phyloP scores from a whole-genome alignment of 352 stramenopile genomes.

The Plasmopara viticola region DNA sequence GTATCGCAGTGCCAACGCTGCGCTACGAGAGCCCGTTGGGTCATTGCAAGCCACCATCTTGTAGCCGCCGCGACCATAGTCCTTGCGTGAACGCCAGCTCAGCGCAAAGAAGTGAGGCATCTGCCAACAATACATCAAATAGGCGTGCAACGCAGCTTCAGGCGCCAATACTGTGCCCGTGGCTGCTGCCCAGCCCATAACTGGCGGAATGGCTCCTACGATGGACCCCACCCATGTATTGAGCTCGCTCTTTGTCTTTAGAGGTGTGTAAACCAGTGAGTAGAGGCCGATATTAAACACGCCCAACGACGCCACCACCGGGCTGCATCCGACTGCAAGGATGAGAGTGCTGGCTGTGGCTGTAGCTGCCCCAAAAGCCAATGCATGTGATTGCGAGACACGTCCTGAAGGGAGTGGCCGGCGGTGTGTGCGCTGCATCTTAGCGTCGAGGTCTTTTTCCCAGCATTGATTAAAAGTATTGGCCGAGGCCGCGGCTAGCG shows the following conservation, averaged over 20 bases:
- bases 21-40: slow-evolving; percentile 88
- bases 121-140: slow-evolving; percentile 97
- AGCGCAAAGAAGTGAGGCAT: slow-evolving; percentile 99
- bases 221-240: slow-evolving; percentile 99
- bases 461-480: slow-evolving; percentile 99
- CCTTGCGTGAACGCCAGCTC: slow-evolving; percentile 93
- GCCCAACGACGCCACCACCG: slow-evolving; percentile 93
- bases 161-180: slow-evolving; percentile 76
- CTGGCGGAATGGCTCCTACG: slow-evolving; percentile 96
- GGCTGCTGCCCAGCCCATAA: slow-evolving; percentile 98
- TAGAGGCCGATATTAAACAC: slow-evolving; percentile 98
- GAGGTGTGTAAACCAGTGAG: slow-evolving; percentile 97
- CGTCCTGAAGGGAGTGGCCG: slow-evolving; percentile 89
- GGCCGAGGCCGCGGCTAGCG: slow-evolving; percentile 89
- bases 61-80: slow-evolving; percentile 90
- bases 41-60: slow-evolving; percentile 94
- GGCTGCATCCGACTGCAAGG: slow-evolving; percentile 90
- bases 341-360: slow-evolving; percentile 85
- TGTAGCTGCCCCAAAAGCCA: slow-evolving; percentile 80
- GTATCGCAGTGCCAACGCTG: slow-evolving; percentile 91
- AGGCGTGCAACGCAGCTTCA: slow-evolving; percentile 70
- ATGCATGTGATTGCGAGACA: slow-evolving; percentile 71
- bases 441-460: slow-evolving; percentile 91
- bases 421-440: slow-evolving; percentile 96
- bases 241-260: slow-evolving; percentile 94